phyloP scores from a whole-genome alignment of 176 grass and related monocot species.

The Rhipidocladum racemiflorum region DNA sequence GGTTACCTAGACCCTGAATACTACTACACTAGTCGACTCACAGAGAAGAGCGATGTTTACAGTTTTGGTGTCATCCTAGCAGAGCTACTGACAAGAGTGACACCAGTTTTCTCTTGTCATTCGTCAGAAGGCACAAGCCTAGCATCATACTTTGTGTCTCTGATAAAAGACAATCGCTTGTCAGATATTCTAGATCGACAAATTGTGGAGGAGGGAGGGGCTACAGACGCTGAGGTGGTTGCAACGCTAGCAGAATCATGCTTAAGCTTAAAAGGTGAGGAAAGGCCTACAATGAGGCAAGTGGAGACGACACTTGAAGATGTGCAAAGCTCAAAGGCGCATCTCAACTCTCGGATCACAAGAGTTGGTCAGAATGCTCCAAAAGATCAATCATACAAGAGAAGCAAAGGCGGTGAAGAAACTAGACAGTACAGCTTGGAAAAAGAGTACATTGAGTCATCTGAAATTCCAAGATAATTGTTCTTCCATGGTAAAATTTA shows the following conservation, averaged over 20 bases:
- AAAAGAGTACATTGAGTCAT: slow-evolving; percentile 31
- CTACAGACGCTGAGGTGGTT: not conserved
- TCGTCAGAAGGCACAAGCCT: not conserved
- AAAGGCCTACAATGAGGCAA: slow-evolving; percentile 45
- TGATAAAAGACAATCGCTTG: slow-evolving; percentile 20
- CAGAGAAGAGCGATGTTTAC: slow-evolving; percentile 45
- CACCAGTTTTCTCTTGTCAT: slow-evolving; percentile 24
- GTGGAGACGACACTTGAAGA: slow-evolving; percentile 36
- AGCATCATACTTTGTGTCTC: slow-evolving; percentile 24
- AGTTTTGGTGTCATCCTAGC: slow-evolving; percentile 41
- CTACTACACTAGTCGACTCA: slow-evolving; percentile 42
- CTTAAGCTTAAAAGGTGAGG: slow-evolving; percentile 42
- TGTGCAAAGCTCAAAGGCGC: not conserved
- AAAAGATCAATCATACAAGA: not conserved
- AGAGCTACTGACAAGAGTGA: slow-evolving; percentile 34
- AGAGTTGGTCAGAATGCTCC: not conserved
- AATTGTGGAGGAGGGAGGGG: slow-evolving; percentile 33
- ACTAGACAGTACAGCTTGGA: slow-evolving; percentile 45
- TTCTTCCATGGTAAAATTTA: not conserved
- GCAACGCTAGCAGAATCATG: slow-evolving; percentile 14
- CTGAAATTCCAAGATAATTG: slow-evolving; percentile 30
- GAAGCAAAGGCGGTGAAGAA: not conserved
- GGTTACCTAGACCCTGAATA: slow-evolving; percentile 49
- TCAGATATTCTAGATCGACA: slow-evolving; percentile 30
- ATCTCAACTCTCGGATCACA: not conserved